Percentiles rank a stretch among this genome's conserved stretches.
These are phyloP conservation scores for Arachis stenosperma DNA, from an alignment of 306 rosid species.

Conservation along the genomic window DNA sequence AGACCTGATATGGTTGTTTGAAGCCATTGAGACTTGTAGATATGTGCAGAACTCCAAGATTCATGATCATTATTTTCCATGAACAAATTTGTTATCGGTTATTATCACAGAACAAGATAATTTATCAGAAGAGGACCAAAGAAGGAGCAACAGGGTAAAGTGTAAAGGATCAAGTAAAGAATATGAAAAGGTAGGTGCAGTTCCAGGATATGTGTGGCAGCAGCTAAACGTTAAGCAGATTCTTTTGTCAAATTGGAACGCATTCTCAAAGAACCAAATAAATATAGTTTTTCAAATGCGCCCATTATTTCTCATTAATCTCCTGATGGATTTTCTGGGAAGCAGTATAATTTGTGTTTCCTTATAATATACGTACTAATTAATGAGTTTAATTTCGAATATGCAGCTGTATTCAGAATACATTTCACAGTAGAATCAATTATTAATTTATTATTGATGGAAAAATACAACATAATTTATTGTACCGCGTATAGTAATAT, in stretches of 20 bases:
- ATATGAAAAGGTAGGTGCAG: conserved; percentile 24
- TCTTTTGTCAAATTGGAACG: conserved; percentile 37
- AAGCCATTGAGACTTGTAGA: conserved; percentile 49
- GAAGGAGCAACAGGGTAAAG: conserved; percentile 1
- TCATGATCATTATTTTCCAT: conserved; percentile 43
- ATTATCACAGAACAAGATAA: conserved; percentile 18
- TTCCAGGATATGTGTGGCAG: not conserved
- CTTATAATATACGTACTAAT: not conserved
- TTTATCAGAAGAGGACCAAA: not conserved
- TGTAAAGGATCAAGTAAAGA: conserved; percentile 33
- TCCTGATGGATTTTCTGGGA: conserved; percentile 6
- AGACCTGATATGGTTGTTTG: conserved; percentile 49
- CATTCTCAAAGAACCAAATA: not conserved
- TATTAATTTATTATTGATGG: not conserved
- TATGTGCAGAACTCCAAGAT: conserved; percentile 40
- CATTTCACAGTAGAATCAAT: conserved; percentile 4
- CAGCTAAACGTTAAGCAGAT: conserved; percentile 37
- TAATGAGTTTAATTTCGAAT: conserved; percentile 12
- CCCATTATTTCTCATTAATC: not conserved
- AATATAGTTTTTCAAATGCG: not conserved
- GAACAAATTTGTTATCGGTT: conserved; percentile 28
- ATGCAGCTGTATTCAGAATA: not conserved
- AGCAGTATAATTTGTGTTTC: not conserved
- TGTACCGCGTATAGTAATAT: too few species aligned
- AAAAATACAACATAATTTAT: not conserved